phyloP scores from a whole-genome alignment of 208 protist genomes.

The Acanthamoeba castellanii region DNA sequence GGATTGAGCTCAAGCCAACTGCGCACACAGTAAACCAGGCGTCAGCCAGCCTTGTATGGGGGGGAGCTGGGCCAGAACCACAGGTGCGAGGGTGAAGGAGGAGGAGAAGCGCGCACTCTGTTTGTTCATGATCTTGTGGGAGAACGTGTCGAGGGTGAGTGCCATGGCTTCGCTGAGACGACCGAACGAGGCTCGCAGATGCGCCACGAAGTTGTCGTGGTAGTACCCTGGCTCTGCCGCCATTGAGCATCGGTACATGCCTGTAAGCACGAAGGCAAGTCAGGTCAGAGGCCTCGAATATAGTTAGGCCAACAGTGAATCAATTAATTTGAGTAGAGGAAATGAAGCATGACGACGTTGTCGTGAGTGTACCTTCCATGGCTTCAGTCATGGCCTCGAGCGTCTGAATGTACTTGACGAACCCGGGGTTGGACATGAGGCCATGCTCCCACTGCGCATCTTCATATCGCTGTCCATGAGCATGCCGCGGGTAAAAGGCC shows the following conservation, averaged over 20 bases:
- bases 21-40: not conserved
- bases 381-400: slow-evolving; percentile 67
- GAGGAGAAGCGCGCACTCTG: not conserved
- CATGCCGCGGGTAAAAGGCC: not conserved
- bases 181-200: not conserved
- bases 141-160: not conserved
- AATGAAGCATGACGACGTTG: not conserved
- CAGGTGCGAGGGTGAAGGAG: not conserved
- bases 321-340: not conserved
- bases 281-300: not conserved
- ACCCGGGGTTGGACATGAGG: slow-evolving; percentile 9
- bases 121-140: not conserved
- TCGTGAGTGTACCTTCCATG: slow-evolving; percentile 16
- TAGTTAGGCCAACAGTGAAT: not conserved
- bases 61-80: not conserved
- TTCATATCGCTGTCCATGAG: not conserved
- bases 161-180: slow-evolving; percentile 7
- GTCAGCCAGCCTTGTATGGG: not conserved
- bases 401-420: slow-evolving; percentile 51
- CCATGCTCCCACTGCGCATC: slow-evolving; percentile 31
- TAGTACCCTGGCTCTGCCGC: not conserved
- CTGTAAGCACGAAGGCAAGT: not conserved
- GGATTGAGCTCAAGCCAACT: slow-evolving; percentile 13
- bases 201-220: slow-evolving; percentile 1
- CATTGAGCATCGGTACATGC: slow-evolving; percentile 45